Percentiles rank a stretch among this genome's conserved stretches.
Conservation (phyloP, 192 early-diverging fungal genomes). For the Powellomyces hirtus region DNA sequence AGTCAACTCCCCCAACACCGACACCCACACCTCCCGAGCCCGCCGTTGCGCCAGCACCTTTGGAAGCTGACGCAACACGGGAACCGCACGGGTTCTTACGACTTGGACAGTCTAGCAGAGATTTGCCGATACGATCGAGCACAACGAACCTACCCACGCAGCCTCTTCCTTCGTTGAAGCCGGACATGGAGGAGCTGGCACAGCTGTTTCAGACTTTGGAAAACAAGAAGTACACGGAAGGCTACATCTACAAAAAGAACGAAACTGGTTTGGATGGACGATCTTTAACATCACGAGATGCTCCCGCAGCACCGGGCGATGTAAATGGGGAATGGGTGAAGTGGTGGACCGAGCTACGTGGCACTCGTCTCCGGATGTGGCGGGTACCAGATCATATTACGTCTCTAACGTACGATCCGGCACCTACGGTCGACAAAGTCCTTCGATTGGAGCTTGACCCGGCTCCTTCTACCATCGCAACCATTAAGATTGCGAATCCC, state of each 20-base stretch:
- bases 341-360: conserved; percentile 47
- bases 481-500: conserved; percentile 32
- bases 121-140: not conserved
- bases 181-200: not conserved
- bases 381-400: conserved; percentile 41
- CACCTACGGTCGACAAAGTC: conserved; percentile 24
- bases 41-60: too few species aligned
- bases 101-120: not conserved
- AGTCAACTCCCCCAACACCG: too few species aligned
- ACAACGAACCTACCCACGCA: not conserved
- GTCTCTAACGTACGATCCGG: conserved; percentile 16
- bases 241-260: conserved; percentile 49
- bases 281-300: conserved; percentile 10
- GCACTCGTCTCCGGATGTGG: conserved; percentile 42
- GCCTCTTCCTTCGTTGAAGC: not conserved
- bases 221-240: conserved; percentile 37
- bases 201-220: not conserved
- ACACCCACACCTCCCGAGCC: too few species aligned
- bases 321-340: conserved; percentile 35
- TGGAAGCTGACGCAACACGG: too few species aligned
- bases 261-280: conserved; percentile 23
- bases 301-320: conserved; percentile 2
- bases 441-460: conserved; percentile 41
- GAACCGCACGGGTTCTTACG: not conserved
- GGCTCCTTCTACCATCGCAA: conserved; percentile 28